Percentiles rank a stretch among this genome's conserved stretches.
Conservation (phyloP, 2,329 filamentous ascomycete genomes). For the Diaporthe sp. region DNA sequence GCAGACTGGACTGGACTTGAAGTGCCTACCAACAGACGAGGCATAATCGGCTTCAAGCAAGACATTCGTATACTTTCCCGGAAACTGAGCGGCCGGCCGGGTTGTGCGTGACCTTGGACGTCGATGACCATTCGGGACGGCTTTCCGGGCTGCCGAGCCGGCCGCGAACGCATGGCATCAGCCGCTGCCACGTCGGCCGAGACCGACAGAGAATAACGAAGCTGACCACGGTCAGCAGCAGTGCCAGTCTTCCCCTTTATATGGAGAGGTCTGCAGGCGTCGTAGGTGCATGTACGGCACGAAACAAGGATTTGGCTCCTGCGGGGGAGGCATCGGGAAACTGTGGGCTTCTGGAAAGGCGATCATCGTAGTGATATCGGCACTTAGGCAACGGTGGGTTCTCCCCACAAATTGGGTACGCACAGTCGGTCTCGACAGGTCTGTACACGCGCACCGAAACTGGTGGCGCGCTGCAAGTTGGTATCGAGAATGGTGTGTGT, state of each 20-base stretch:
- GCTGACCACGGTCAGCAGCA: not conserved
- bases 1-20: not conserved
- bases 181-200: not conserved
- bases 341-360: not conserved
- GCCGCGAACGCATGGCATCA: not conserved
- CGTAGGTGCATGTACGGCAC: not conserved
- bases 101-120: not conserved
- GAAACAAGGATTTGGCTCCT: not conserved
- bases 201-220: not conserved
- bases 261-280: not conserved
- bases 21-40: not conserved
- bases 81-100: not conserved
- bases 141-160: not conserved
- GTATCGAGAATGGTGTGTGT: not conserved
- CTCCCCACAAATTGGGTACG: no score
- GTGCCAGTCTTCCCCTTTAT: not conserved
- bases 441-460: not conserved
- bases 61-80: not conserved
- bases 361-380: not conserved
- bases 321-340: not conserved
- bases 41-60: not conserved
- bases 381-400: not conserved
- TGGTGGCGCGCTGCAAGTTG: not conserved
- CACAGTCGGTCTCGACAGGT: no score
- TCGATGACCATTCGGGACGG: not conserved